These are phyloP conservation scores for Phytopythium montanum DNA, from an alignment of 352 stramenopile species.

Conservation along the genomic window DNA sequence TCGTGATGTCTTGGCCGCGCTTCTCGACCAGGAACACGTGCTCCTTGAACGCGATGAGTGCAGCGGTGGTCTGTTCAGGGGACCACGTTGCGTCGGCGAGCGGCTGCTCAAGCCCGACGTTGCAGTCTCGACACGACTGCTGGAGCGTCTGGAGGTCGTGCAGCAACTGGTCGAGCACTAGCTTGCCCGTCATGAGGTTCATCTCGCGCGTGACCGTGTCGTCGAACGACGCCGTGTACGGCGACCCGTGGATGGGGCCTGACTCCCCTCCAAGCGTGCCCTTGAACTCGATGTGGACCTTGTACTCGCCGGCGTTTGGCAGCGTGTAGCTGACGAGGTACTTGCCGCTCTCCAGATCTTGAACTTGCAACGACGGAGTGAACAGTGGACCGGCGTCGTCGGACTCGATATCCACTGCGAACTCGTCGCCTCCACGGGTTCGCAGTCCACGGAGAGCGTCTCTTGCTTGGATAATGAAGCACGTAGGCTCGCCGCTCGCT, in stretches of 20 bases:
- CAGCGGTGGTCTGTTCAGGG: conserved; percentile 53
- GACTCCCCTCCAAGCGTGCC: conserved; percentile 90
- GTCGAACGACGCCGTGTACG: conserved; percentile 82
- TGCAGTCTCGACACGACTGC: conserved; percentile 62
- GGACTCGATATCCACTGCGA: conserved; percentile 64
- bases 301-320: conserved; percentile 78
- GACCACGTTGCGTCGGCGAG: conserved; percentile 54
- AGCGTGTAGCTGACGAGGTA: conserved; percentile 93
- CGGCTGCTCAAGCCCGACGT: conserved; percentile 66
- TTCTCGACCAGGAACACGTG: conserved; percentile 81
- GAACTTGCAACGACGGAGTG: conserved; percentile 50
- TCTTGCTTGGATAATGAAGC: conserved; percentile 83
- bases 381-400: conserved; percentile 51
- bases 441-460: conserved; percentile 80
- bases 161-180: conserved; percentile 66
- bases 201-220: conserved; percentile 76
- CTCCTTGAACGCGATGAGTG: conserved; percentile 69
- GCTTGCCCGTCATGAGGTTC: conserved; percentile 80
- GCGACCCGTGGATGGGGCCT: conserved; percentile 88
- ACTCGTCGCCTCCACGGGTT: conserved; percentile 92
- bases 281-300: conserved; percentile 86
- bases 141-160: conserved; percentile 64
- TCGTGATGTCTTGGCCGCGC: conserved; percentile 50
- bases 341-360: conserved; percentile 91
- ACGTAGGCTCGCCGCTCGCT: conserved; percentile 63